Evolutionary conservation across 495 filamentous ascomycete species (phyloP), one percentile per base, ranked within the genome.

Genomic region (Xanthoparmelia taractica): DNA sequence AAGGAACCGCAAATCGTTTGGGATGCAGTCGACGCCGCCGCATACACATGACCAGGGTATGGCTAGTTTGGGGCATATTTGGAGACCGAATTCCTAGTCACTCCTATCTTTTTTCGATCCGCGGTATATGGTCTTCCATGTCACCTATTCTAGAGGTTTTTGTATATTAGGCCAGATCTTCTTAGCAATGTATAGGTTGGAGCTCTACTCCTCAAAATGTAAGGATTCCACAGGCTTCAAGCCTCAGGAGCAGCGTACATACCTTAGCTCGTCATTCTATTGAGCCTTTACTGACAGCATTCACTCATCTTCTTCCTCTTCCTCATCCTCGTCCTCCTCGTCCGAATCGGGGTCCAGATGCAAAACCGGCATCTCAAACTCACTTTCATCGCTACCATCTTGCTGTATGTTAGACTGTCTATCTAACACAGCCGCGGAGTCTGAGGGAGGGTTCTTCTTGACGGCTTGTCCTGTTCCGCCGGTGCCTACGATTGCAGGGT

Each of bases 301-400:
- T 37, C 43, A 29, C 55, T 61, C 59, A 29, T 58, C 63, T 20
- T 61, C 47, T 58, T 58, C 55, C 1, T 62, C 63, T 31, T 66
- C 67, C 12, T 66, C n/a, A n/a, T n/a, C 63, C 20, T 60, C 61
- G 7, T 61, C 60, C 29, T 71, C 69, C 13, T 70, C 70, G 13
- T 71, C 69, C 18, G 64, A 64, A 41, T 80, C 79, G 47, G 76
- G 66, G 8, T 79, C 79, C 15, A 81, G 67, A 63, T 81, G 75
- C 64, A 81, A 64, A 1, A 77, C 73, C 13, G 79, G 79, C 66
- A 82, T 65, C 59, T 80, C 79, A 63, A 79, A 79, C 25, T 77
- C 78, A 48, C 78, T 81, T 20, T 78, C 78, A 50, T 79, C 78
- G 8, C 71, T 75, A 55, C 65, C 48, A 12, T 13, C 43, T n/a